Conservation (phyloP, 75 land plant genomes). For the Isoetes taiwanensis region DNA sequence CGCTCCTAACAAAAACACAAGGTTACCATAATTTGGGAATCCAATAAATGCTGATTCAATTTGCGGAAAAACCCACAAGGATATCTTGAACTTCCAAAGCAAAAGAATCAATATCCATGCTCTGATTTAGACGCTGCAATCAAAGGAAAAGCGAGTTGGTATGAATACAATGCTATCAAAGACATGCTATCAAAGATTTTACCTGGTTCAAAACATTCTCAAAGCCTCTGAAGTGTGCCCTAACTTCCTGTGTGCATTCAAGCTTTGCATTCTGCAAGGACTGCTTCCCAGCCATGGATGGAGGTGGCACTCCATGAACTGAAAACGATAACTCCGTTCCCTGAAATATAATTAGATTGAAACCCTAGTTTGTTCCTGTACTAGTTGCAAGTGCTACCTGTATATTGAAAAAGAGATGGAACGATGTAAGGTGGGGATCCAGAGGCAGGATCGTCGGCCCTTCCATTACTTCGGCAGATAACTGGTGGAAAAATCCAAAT, state of each 20-base stretch:
- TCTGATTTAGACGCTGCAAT: constrained; percentile 21
- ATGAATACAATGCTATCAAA: too few species aligned
- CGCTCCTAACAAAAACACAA: constrained; percentile 7
- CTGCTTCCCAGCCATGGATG: neutral
- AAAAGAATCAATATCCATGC: constrained; percentile 18
- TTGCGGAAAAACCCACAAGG: constrained; percentile 9
- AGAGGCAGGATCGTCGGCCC: too few species aligned
- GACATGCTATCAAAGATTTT: too few species aligned
- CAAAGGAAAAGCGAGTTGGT: too few species aligned
- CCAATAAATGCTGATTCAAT: neutral
- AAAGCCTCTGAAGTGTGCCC: constrained; percentile 18
- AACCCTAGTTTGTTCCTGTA: too few species aligned
- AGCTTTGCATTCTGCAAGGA: constrained; percentile 21
- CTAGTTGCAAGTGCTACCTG: too few species aligned
- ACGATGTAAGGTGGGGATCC: too few species aligned
- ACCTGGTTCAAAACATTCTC: constrained; percentile 31
- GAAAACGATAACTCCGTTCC: constrained; percentile 18
- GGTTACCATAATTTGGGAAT: neutral
- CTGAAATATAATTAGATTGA: too few species aligned
- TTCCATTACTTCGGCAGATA: too few species aligned
- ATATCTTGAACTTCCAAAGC: constrained; percentile 20
- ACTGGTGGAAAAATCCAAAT: too few species aligned
- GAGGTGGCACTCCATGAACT: constrained; percentile 16
- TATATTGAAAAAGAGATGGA: too few species aligned
- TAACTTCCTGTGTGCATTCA: constrained; percentile 21